phyloP scores from a whole-genome alignment of 148 eudicot genomes.

The Beta vulgaris region DNA sequence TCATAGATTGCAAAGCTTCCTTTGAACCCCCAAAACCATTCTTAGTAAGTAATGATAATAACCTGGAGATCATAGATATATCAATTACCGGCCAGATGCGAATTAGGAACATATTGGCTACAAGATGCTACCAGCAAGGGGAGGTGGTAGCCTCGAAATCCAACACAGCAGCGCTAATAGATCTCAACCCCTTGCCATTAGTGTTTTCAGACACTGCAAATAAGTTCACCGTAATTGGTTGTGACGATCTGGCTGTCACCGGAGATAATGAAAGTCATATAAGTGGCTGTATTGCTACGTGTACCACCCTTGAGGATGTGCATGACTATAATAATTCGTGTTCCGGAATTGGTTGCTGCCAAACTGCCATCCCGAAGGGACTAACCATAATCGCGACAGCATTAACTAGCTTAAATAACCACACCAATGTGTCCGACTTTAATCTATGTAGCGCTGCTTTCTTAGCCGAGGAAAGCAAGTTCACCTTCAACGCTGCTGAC shows the following conservation, averaged over 20 bases:
- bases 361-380: constrained; percentile 40
- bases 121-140: constrained; percentile 22
- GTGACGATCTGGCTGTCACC: constrained; percentile 33
- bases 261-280: background rate
- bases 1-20: background rate
- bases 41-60: background rate
- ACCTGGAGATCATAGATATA: constrained; percentile 20
- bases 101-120: constrained; percentile 24
- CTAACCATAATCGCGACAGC: background rate
- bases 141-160: too few relatives aligned
- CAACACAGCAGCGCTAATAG: background rate
- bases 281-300: constrained; percentile 37
- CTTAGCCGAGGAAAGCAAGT: constrained; percentile 34
- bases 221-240: constrained; percentile 41
- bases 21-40: constrained; percentile 13
- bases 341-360: constrained; percentile 54
- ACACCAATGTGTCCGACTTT: constrained; percentile 22
- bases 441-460: constrained; percentile 49
- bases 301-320: constrained; percentile 27
- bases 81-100: constrained; percentile 34
- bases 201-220: constrained; percentile 37
- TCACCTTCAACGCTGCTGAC: constrained; percentile 36
- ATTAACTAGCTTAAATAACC: background rate
- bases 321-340: constrained; percentile 28
- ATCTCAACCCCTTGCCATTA: constrained; percentile 25